phyloP scores from a whole-genome alignment of 2,329 filamentous ascomycete genomes.

The Neofusicoccum sp. region DNA sequence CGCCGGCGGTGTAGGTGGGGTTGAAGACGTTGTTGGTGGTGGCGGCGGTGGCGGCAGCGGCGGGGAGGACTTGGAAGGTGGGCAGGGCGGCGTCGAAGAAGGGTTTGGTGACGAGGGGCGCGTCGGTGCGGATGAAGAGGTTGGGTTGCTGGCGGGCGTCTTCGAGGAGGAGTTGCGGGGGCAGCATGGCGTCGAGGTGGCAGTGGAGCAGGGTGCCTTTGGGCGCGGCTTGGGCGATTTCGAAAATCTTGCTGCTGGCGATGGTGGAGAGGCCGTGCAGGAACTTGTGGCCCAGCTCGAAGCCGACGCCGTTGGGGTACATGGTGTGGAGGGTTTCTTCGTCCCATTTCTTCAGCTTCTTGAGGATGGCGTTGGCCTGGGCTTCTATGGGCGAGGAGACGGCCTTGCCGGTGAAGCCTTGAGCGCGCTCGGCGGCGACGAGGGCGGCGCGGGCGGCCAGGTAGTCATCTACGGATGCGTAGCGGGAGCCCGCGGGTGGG shows the following conservation, averaged over 20 bases:
- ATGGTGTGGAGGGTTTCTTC: not conserved
- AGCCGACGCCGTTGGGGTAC: not conserved
- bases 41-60: not conserved
- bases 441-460: not conserved
- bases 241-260: not conserved
- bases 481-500: not conserved
- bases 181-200: slow-evolving; percentile 10
- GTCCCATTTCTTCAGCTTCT: not conserved
- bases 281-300: not conserved
- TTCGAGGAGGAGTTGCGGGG: not conserved
- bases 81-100: not conserved
- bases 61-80: not conserved
- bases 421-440: slow-evolving; percentile 1
- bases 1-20: not conserved
- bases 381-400: not conserved
- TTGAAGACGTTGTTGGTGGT: not conserved
- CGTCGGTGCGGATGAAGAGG: not conserved
- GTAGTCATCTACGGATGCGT: not conserved
- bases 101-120: not conserved
- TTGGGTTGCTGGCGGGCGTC: not conserved
- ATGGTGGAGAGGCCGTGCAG: not conserved
- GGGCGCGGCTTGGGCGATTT: not conserved
- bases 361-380: not conserved
- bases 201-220: slow-evolving; percentile 8
- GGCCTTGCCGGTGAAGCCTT: not conserved